Conservation (phyloP, 1,284 basidiomycete genomes). For the Ustilago shanxiensis region DNA sequence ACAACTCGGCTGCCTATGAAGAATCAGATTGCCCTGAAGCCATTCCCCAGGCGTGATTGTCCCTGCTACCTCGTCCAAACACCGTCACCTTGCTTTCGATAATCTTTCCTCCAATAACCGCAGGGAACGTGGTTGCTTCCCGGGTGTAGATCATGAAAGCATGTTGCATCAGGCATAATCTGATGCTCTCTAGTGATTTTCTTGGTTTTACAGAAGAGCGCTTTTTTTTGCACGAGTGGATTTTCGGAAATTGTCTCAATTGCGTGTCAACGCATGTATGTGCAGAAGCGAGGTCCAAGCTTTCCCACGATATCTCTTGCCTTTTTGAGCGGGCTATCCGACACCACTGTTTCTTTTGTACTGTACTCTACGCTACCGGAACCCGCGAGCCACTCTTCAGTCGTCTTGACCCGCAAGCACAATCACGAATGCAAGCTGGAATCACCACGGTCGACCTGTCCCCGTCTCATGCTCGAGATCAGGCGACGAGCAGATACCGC, state of each 20-base stretch:
- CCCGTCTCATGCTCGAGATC: neutral
- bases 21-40: neutral
- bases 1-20: neutral
- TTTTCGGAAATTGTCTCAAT: neutral
- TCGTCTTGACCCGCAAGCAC: neutral
- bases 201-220: too few species aligned
- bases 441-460: too few species aligned
- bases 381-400: neutral
- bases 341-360: too few species aligned
- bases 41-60: neutral
- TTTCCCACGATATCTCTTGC: conserved; percentile 8
- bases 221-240: neutral
- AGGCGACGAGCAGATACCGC: conserved; percentile 1
- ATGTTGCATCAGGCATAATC: too few species aligned
- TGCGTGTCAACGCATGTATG: neutral
- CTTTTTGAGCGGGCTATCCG: neutral
- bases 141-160: too few species aligned
- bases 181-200: too few species aligned
- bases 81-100: too few species aligned
- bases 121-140: too few species aligned
- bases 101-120: too few species aligned
- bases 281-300: conserved; percentile 2
- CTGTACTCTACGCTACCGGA: neutral
- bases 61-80: too few species aligned
- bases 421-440: too few species aligned